A percentile compares a stretch with the other conserved stretches of the same genome.
These are phyloP conservation scores for Aspergillus sp. DNA, from an alignment of 2,329 filamentous ascomycete genomes.

Conservation along the genomic window DNA sequence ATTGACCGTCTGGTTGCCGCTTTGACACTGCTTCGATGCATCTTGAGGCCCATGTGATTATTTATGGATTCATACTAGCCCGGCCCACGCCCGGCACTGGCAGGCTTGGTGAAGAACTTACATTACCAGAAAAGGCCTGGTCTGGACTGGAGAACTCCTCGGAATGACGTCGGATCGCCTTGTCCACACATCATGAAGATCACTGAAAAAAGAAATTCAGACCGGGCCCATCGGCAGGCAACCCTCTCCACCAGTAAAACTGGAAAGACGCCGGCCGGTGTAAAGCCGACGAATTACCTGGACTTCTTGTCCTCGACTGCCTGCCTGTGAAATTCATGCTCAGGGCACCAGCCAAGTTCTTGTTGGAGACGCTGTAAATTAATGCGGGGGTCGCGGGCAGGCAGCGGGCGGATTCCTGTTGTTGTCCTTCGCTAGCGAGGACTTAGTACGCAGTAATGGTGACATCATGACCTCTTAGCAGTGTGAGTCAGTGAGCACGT, in stretches of 20 bases:
- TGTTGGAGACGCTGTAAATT: neutral
- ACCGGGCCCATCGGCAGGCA: neutral
- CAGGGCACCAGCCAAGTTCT: slow-evolving; percentile 3
- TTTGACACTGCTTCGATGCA: neutral
- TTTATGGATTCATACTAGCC: neutral
- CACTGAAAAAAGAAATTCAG: neutral
- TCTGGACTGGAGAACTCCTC: neutral
- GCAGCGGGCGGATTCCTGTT: neutral
- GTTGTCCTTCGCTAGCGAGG: no score
- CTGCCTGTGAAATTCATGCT: neutral
- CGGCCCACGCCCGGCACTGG: neutral
- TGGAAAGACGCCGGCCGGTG: no score
- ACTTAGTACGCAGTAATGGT: neutral
- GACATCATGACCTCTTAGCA: neutral
- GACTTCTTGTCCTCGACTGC: neutral
- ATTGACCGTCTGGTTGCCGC: neutral
- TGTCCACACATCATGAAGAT: neutral
- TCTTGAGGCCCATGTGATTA: slow-evolving; percentile 3
- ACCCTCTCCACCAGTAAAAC: neutral
- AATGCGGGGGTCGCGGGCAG: neutral
- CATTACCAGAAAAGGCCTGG: slow-evolving; percentile 2
- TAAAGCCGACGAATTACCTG: neutral
- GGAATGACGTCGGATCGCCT: slow-evolving; percentile 11
- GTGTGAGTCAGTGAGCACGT: no score
- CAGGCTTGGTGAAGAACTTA: slow-evolving; percentile 1